phyloP scores from a whole-genome alignment of 768 basidiomycete species.

The Rhizopogon rudus region DNA sequence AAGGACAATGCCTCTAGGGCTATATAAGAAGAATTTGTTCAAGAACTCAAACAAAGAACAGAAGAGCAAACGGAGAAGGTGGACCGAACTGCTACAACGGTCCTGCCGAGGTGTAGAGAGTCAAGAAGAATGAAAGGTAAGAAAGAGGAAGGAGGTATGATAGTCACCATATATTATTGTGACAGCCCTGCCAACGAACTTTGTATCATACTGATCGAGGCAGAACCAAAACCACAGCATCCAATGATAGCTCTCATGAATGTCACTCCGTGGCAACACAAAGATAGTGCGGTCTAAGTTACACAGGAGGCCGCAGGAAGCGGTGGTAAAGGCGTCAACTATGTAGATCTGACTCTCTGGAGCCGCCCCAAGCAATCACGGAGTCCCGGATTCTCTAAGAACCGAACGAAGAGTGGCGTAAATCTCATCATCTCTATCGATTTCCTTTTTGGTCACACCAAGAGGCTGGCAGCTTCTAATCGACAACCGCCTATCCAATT shows the following conservation, averaged over 20 bases:
- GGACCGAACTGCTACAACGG: constrained; percentile 22
- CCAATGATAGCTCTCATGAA: background rate
- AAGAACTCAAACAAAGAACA: constrained; percentile 10
- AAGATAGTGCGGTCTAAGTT: background rate
- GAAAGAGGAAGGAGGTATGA: constrained; percentile 8
- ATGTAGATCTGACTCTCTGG: too few species aligned
- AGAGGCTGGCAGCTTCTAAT: too few species aligned
- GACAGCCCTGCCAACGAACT: too few species aligned
- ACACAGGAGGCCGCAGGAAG: too few species aligned
- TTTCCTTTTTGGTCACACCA: too few species aligned
- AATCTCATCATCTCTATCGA: too few species aligned
- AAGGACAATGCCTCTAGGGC: constrained; percentile 44
- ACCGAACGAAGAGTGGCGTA: too few species aligned
- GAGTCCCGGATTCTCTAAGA: too few species aligned
- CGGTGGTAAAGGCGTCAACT: too few species aligned
- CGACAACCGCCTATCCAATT: background rate
- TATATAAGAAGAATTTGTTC: constrained; percentile 21
- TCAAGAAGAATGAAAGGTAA: constrained; percentile 17
- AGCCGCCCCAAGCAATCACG: too few species aligned
- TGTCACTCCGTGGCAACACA: background rate
- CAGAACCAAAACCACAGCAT: background rate
- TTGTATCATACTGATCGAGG: background rate
- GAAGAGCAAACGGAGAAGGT: constrained; percentile 2
- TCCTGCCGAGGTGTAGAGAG: constrained; percentile 29
- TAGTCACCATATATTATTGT: background rate